These are phyloP conservation scores for Eurotiales sp. DNA, from an alignment of 2,329 filamentous ascomycete species.

Conservation along the genomic window DNA sequence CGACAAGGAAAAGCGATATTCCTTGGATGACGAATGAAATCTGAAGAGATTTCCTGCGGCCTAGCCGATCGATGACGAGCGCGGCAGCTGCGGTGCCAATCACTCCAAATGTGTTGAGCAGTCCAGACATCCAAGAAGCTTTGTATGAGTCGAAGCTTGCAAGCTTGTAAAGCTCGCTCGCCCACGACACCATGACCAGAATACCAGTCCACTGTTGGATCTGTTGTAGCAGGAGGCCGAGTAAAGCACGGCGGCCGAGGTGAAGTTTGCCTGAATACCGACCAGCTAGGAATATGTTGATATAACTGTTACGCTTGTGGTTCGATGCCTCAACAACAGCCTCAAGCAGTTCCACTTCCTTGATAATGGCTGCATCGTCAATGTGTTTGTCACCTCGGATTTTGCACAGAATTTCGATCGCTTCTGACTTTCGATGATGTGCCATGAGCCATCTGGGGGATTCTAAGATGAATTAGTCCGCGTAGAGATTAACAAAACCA, in stretches of 20 bases:
- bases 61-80: slow-evolving; percentile 24
- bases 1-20: slow-evolving; percentile 21
- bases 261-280: slow-evolving; percentile 35
- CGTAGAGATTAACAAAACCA: not conserved
- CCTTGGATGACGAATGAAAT: slow-evolving; percentile 22
- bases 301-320: slow-evolving; percentile 37
- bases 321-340: slow-evolving; percentile 38
- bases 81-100: slow-evolving; percentile 23
- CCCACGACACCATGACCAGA: slow-evolving; percentile 40
- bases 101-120: slow-evolving; percentile 23
- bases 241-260: slow-evolving; percentile 38
- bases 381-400: slow-evolving; percentile 27
- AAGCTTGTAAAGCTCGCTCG: slow-evolving; percentile 20
- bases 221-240: slow-evolving; percentile 41
- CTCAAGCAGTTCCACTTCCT: slow-evolving; percentile 39
- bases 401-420: slow-evolving; percentile 34
- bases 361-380: slow-evolving; percentile 31
- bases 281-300: slow-evolving; percentile 37
- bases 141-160: slow-evolving; percentile 23
- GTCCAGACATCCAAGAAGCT: slow-evolving; percentile 21
- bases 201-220: slow-evolving; percentile 47
- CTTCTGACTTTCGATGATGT: slow-evolving; percentile 29
- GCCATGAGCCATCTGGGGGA: slow-evolving; percentile 43
- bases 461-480: slow-evolving; percentile 35
- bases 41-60: slow-evolving; percentile 15